Percentiles rank a stretch among this genome's conserved stretches.
Conservation (phyloP, 2,329 filamentous ascomycete species). For the Aspergillus vadensis region DNA sequence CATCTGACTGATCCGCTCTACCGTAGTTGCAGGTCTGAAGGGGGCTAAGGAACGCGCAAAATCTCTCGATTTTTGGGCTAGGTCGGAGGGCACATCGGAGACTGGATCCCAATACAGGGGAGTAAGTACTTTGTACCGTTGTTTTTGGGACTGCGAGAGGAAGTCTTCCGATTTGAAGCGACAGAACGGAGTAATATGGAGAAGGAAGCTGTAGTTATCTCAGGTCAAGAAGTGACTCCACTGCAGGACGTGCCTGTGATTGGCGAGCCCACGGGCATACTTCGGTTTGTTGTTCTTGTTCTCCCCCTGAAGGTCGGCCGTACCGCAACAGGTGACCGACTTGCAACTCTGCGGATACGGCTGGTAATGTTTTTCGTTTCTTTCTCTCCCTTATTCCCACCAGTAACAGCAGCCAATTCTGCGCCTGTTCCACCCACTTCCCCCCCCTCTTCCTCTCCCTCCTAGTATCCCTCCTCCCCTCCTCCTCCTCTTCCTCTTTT, state of each 20-base stretch:
- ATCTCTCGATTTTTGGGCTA: too few species aligned
- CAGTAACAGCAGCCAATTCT: constrained; percentile 12
- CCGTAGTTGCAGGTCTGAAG: background rate
- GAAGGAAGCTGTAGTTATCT: constrained; percentile 5
- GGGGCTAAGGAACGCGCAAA: too few species aligned
- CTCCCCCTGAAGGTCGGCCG: constrained; percentile 8
- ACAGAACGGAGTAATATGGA: constrained; percentile 2
- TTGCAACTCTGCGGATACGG: background rate
- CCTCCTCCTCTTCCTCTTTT: background rate
- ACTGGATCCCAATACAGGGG: background rate
- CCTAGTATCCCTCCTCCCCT: background rate
- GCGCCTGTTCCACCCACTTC: background rate
- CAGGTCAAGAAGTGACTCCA: constrained; percentile 9
- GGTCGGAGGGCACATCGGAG: too few species aligned
- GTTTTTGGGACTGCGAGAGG: background rate
- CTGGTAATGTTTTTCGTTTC: background rate
- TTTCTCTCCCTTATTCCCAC: constrained; percentile 17
- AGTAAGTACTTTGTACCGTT: background rate
- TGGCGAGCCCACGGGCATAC: constrained; percentile 13
- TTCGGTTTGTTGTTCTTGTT: constrained; percentile 12
- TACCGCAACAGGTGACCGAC: constrained; percentile 9
- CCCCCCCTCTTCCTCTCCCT: constrained; percentile 5
- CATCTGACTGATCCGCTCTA: background rate
- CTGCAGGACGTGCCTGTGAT: constrained; percentile 10
- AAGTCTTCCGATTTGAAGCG: constrained; percentile 2